Evolutionary conservation across 1,284 basidiomycete species (phyloP), one percentile per base, ranked within the genome.

Genomic region (Ceratobasidium sp.): DNA sequence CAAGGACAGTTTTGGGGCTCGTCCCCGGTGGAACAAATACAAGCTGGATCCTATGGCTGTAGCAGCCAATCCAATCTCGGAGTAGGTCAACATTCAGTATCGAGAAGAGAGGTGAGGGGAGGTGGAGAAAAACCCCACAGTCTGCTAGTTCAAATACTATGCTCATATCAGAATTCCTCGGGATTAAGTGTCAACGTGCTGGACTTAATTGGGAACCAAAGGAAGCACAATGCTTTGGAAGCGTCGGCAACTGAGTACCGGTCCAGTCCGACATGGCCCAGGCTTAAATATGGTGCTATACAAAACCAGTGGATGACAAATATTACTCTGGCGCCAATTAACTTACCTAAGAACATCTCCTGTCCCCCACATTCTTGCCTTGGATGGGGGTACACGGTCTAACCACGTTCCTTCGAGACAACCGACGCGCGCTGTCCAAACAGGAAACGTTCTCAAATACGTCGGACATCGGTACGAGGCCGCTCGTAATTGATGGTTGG

Each of bases 311-410:
- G 16, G 56, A 39, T 49, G 25, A 23, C 58, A 6, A 50, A 49
- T 23, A n/a, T 25, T 29, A 14, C 14, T 41, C 3, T 47, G 6
- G 5, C 42, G 39, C 8, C 8, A 46, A 46, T 46, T 7, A 6
- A 33, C 41, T 39, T 29, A 47, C 42, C 14, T n/a, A 60, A 42
- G 14, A 14, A 14, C 42, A n/a, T 8, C n/a, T 23, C 29, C 46
- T 44, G 14, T 62, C 41, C 47, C 27, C 56, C 49, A 59, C 49
- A 29, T n/a, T 46, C 42, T 46, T 46, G 42, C 42, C 42, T n/a
- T 21, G 21, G 47, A 93, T 94, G 91, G 91, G 91, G 68, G 87
- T 94, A 33, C 84, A 87, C 77, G 91, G 91, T 39, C 82, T 94
- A 46, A 86, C 89, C 25, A 88, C 87, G 0, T 94, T 88, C 76